A percentile compares a stretch with the other conserved stretches of the same genome.
These are phyloP conservation scores for Angomonas ambiguus DNA, from an alignment of 208 protist genomes.

Conservation along the genomic window DNA sequence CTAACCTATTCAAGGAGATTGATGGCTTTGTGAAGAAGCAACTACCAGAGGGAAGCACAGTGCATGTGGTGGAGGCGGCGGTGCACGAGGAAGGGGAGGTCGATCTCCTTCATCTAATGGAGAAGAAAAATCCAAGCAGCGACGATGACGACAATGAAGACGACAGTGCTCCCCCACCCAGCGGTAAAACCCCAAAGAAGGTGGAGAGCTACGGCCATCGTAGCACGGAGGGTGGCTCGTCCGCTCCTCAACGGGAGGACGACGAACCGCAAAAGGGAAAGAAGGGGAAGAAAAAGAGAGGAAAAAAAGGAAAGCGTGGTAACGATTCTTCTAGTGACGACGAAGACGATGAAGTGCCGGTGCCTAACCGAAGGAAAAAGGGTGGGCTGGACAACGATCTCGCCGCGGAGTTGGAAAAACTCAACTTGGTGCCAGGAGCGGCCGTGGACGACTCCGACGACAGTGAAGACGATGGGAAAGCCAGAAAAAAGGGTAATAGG, in stretches of 20 bases:
- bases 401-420: neutral
- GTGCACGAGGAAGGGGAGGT: constrained; percentile 45
- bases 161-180: neutral
- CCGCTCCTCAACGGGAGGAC: constrained; percentile 10
- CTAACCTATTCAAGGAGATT: constrained; percentile 65
- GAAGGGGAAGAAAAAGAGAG: constrained; percentile 12
- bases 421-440: neutral
- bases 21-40: constrained; percentile 69
- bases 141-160: neutral
- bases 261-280: constrained; percentile 8
- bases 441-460: neutral
- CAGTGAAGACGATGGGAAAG: constrained; percentile 16
- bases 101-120: constrained; percentile 16
- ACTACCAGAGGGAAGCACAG: constrained; percentile 47
- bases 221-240: neutral
- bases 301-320: neutral
- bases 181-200: neutral
- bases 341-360: neutral
- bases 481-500: constrained; percentile 18
- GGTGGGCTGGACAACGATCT: neutral
- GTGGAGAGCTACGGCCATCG: neutral
- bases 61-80: constrained; percentile 73
- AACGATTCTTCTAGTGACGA: constrained; percentile 6
- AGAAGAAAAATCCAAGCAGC: constrained; percentile 15
- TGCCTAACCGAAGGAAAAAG: constrained; percentile 12